Base-by-base conservation (phyloP, 2,329 filamentous ascomycete species). In the Nannizzia gypsea region DNA sequence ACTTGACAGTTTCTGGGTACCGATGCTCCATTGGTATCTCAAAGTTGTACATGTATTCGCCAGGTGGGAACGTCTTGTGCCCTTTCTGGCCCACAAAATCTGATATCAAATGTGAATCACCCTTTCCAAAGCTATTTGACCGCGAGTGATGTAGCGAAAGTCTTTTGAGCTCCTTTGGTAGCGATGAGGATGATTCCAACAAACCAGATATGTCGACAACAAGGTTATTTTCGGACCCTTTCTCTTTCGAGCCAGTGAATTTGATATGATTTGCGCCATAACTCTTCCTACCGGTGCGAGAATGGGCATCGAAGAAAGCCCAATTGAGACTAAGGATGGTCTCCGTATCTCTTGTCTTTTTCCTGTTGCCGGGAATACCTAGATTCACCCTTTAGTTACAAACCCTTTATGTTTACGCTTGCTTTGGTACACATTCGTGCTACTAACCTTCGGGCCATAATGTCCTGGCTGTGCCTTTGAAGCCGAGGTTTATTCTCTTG, bases 361-460 rank as follows among this genome's bases (percentile, higher is more conserved):
- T 54, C 50, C 50, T 54, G 20, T 86, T 81, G 0, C 91, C 90
- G 2, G 93, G 92, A 31, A 97, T 93, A 57, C 90, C 84, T 84
- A 63, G 15, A 58, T 34, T 6, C 50, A 34, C 44, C 26, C n/a
- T n/a, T 46, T 56, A 50, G 15, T 56, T 42, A 31, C 6, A 50
- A 26, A 24, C 6, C 34, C 44, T 40, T 13, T 50, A 26, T 34
- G 13, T 36, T 11, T 36, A 36, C 31, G 3, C 13, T 36, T 11
- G 22, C 22, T 15, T 13, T 31, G 20, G 28, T 42, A 57, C 20
- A 24, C 5, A 44, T n/a, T 40, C n/a, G 31, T 6, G 36, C 54
- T 11, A 59, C 65, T 60, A 69, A 82, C 84, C 90, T 76, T 97
- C 93, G 15, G 93, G 92, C 93, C 93, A 99, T 69, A 96, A 90